Base-by-base conservation (phyloP, 2,329 filamentous ascomycete genomes). In the Pseudocercospora fuligena region DNA sequence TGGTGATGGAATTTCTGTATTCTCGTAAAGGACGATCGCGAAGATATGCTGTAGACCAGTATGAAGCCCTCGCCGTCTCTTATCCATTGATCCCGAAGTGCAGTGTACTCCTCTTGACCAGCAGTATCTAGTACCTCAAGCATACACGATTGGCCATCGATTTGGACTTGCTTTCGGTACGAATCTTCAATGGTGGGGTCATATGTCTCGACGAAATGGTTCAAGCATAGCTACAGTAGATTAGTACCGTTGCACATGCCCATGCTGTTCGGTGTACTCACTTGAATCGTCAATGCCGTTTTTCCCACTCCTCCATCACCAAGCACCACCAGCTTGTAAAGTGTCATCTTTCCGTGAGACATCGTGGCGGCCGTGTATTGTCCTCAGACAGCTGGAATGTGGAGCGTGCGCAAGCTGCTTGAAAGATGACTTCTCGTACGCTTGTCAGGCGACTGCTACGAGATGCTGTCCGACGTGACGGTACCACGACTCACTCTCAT, bases 241-340 rank as follows among this genome's bases (percentile, higher is more conserved):
- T 19, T 46, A 70, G 68, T 61, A 51, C 53, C 43, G n/a, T 31
- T 47, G 60, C 29, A 19, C 27, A 56, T 14, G 16, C 16, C 7
- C 31, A 46, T 29, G 56, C 31, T 16, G 2, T n/a, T 40, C 25
- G 2, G 14, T 5, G 21, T 21, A 67, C 65, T 25, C 65, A 77
- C 76, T 71, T 98, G 95, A 78, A 99, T 98, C 66, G 95, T 98
- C 86, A 99, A 88, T 84, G 95, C 98, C 69, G 94, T 98, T 87
- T 99, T 99, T 84, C 95, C 95, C 73, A 99, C 95, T 81, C 95
- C 95, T 87, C 95, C 95, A 77, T 96, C 95, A 76, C 95, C 95
- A 73, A 99, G 94, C 69, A 98, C 95, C 69, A 99, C 95, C 83
- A 97, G 84, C 84, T 97, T 97, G 83, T 97, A 97, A 69, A 79